These are phyloP conservation scores for Beauveria varroae DNA, from an alignment of 2,329 filamentous ascomycete species.

Conservation along the genomic window DNA sequence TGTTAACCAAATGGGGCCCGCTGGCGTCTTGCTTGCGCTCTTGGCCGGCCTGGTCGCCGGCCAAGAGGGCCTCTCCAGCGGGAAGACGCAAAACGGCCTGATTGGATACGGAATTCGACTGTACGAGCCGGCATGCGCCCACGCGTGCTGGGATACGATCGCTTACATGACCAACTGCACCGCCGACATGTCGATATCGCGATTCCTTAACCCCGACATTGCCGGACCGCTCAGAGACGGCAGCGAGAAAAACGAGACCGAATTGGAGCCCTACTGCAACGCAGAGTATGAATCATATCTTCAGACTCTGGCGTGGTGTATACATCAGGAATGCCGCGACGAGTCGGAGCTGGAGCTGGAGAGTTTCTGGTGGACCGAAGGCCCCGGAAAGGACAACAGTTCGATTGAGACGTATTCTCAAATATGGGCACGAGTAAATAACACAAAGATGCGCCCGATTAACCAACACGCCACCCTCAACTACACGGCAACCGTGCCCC, in stretches of 20 bases:
- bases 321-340: constrained; percentile 13
- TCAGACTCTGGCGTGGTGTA: constrained; percentile 17
- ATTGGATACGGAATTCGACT: constrained; percentile 31
- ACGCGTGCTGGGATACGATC: constrained; percentile 44
- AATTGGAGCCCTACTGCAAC: constrained; percentile 13
- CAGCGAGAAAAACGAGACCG: background rate
- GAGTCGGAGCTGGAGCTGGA: constrained; percentile 13
- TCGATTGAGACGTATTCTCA: constrained; percentile 11
- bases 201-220: constrained; percentile 3
- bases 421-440: background rate
- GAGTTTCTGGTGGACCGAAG: constrained; percentile 15
- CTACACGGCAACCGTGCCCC: constrained; percentile 10
- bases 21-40: background rate
- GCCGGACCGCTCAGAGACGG: background rate
- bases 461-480: constrained; percentile 10
- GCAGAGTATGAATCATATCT: constrained; percentile 16
- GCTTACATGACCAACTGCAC: constrained; percentile 8
- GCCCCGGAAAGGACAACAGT: constrained; percentile 14
- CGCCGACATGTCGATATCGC: constrained; percentile 1
- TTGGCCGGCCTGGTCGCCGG: background rate
- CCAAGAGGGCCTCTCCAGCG: background rate
- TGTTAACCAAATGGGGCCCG: background rate
- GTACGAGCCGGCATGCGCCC: constrained; percentile 60
- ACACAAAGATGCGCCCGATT: background rate
- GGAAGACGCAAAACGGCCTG: constrained; percentile 14